These are phyloP conservation scores for Boletus coffeatus DNA, from an alignment of 1,284 basidiomycete genomes.

Conservation along the genomic window DNA sequence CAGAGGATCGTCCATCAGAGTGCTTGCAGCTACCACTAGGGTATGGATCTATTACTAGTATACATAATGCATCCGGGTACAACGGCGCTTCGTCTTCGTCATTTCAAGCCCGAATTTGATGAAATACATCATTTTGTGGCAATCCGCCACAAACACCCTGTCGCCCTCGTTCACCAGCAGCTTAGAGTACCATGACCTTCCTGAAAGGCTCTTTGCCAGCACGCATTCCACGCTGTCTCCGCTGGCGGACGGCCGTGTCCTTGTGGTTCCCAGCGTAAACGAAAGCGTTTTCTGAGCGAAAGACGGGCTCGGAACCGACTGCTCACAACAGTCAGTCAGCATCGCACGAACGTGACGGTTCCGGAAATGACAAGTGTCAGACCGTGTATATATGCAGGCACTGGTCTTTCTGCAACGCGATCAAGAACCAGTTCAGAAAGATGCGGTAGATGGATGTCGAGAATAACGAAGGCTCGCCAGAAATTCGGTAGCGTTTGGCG, in stretches of 20 bases:
- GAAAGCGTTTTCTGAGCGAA: slow-evolving; percentile 39
- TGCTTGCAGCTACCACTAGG: too few relatives aligned
- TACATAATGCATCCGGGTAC: too few relatives aligned
- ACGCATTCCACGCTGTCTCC: slow-evolving; percentile 46
- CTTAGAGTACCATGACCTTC: slow-evolving; percentile 56
- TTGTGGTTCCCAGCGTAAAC: slow-evolving; percentile 27
- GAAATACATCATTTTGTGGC: background rate
- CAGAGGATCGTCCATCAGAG: too few relatives aligned
- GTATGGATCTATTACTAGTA: too few relatives aligned
- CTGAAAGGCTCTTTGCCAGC: slow-evolving; percentile 50
- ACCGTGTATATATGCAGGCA: slow-evolving; percentile 42
- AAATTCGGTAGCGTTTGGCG: slow-evolving; percentile 36
- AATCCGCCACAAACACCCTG: slow-evolving; percentile 45
- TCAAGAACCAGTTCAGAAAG: slow-evolving; percentile 35
- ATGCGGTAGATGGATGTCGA: slow-evolving; percentile 41
- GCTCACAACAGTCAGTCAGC: slow-evolving; percentile 29
- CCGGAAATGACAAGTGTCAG: slow-evolving; percentile 7
- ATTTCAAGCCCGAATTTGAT: too few relatives aligned
- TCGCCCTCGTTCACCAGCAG: slow-evolving; percentile 56
- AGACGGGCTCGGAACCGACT: slow-evolving; percentile 48
- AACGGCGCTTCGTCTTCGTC: too few relatives aligned
- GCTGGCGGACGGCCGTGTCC: slow-evolving; percentile 35
- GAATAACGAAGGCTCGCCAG: slow-evolving; percentile 44
- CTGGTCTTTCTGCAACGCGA: slow-evolving; percentile 33
- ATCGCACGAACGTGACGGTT: background rate